A percentile compares a stretch with the other conserved stretches of the same genome.
phyloP scores from a whole-genome alignment of 768 basidiomycete genomes.

The Pleurotus ostreatus region DNA sequence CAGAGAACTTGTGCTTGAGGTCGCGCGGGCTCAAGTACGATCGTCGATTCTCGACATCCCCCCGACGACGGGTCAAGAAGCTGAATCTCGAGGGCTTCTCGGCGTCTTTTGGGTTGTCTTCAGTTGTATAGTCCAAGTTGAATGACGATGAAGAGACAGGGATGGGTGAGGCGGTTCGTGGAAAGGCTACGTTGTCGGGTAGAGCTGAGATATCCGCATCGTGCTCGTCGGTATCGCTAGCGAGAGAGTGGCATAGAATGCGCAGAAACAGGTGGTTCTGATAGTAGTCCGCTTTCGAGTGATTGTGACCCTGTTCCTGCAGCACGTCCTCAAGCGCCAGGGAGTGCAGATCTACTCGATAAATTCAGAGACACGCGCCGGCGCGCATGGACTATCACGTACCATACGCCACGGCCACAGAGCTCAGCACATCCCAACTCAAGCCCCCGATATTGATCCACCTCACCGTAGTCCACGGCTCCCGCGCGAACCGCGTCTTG shows the following conservation, averaged over 20 bases:
- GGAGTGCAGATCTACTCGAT: slow-evolving; percentile 51
- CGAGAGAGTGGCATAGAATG: slow-evolving; percentile 47
- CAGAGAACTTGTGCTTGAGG: background rate
- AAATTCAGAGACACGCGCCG: background rate
- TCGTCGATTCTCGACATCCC: background rate
- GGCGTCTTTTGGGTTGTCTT: background rate
- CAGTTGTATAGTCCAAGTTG: background rate
- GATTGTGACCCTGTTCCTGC: slow-evolving; percentile 45
- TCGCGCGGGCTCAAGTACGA: background rate
- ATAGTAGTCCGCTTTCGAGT: slow-evolving; percentile 45
- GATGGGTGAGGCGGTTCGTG: slow-evolving; percentile 31
- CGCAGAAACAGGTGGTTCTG: slow-evolving; percentile 61
- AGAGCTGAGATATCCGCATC: slow-evolving; percentile 18
- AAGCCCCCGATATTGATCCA: slow-evolving; percentile 66
- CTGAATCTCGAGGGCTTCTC: background rate
- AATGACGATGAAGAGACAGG: slow-evolving; percentile 17
- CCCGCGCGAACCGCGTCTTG: background rate
- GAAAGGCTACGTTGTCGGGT: slow-evolving; percentile 17
- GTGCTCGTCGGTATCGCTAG: slow-evolving; percentile 7
- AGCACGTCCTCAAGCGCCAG: slow-evolving; percentile 65
- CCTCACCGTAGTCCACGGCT: slow-evolving; percentile 4
- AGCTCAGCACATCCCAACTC: slow-evolving; percentile 62
- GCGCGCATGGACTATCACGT: slow-evolving; percentile 16
- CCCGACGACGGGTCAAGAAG: too few species aligned
- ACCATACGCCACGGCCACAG: slow-evolving; percentile 57